These are phyloP conservation scores for Chrysochromulina parva DNA, from an alignment of 78 protist species.

Conservation along the genomic window DNA sequence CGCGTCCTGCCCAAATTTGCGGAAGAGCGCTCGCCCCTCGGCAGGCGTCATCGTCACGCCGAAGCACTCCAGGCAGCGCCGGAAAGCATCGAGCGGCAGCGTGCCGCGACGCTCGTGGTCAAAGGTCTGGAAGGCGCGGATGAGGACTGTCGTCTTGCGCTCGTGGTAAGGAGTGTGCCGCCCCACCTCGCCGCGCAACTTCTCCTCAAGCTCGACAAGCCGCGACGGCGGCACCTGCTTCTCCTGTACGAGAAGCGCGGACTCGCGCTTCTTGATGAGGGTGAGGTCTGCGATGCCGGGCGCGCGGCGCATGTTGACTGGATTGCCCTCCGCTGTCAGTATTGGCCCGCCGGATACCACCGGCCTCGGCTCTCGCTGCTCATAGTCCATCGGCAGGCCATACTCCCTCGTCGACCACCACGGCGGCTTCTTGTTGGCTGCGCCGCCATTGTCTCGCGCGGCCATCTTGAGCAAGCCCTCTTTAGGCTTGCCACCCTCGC, in stretches of 20 bases:
- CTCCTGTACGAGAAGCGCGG: neutral
- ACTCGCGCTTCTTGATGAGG: neutral
- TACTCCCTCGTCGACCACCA: neutral
- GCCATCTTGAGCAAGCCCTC: conserved; percentile 9
- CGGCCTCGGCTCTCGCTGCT: too few species aligned
- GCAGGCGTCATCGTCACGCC: neutral
- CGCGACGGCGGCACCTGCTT: neutral
- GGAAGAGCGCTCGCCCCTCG: neutral
- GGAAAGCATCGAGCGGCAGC: neutral
- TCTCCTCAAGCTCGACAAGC: neutral
- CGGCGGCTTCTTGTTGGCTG: neutral
- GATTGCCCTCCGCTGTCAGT: neutral
- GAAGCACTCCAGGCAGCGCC: neutral
- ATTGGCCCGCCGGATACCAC: neutral
- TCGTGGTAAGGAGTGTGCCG: neutral
- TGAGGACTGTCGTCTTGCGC: neutral
- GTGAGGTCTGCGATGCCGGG: neutral
- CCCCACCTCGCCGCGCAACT: neutral
- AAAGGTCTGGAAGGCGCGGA: neutral
- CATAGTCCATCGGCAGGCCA: neutral
- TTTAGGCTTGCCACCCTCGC: neutral
- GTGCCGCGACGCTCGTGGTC: neutral
- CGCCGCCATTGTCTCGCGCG: neutral
- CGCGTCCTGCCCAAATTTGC: neutral
- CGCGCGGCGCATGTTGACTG: too few species aligned